Conservation (phyloP, 345 rosid genomes). For the Nephelium lappaceum region DNA sequence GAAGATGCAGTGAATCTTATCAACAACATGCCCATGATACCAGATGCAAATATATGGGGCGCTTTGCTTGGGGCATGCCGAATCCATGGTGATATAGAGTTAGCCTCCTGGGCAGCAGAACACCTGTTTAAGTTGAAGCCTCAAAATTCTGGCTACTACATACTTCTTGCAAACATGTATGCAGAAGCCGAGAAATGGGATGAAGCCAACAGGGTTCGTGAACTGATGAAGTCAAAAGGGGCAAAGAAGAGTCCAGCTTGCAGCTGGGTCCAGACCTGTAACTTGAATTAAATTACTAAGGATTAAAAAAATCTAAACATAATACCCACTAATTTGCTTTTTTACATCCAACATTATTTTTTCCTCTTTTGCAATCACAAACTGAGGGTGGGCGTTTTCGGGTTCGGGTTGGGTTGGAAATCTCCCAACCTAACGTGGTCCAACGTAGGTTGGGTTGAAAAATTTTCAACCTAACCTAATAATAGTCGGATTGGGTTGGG, state of each 20-base stretch:
- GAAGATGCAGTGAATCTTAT: conserved; percentile 44
- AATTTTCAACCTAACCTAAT: too few species aligned
- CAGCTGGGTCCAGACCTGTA: conserved; percentile 53
- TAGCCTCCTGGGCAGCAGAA: conserved; percentile 57
- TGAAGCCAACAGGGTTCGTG: conserved; percentile 49
- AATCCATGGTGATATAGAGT: conserved; percentile 44
- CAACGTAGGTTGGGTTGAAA: too few species aligned
- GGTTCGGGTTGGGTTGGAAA: too few species aligned
- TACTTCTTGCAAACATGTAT: conserved; percentile 49
- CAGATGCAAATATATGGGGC: conserved; percentile 54
- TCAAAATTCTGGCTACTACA: conserved; percentile 48
- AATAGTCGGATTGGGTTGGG: too few species aligned
- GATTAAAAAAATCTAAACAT: too few species aligned
- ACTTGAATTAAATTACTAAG: too few species aligned
- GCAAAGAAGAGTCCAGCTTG: conserved; percentile 51
- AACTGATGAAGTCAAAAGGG: conserved; percentile 49
- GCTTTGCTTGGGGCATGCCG: conserved; percentile 60
- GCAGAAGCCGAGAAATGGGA: conserved; percentile 59
- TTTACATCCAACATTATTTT: too few species aligned
- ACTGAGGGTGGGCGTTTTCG: too few species aligned
- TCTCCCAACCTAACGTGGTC: too few species aligned
- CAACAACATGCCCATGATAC: conserved; percentile 32
- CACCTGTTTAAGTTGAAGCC: conserved; percentile 57
- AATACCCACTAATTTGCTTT: too few species aligned
- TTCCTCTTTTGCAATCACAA: too few species aligned